phyloP scores from a whole-genome alignment of 1,284 basidiomycete genomes.

The Trametes sp. region DNA sequence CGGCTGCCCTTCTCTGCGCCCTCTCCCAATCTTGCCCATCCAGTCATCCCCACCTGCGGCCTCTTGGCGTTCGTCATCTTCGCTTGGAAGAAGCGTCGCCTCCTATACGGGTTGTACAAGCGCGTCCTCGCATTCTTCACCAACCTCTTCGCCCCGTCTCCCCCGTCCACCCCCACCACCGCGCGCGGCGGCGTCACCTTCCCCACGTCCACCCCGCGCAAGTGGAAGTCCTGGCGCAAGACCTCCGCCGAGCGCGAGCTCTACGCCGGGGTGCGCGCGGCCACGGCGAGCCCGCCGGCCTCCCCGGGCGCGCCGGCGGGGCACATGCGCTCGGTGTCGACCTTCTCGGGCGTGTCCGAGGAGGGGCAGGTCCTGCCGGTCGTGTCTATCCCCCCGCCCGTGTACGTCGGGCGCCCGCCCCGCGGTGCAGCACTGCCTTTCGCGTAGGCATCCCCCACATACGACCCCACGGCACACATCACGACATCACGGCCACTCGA shows the following conservation, averaged over 20 bases:
- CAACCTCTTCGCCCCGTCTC: not conserved
- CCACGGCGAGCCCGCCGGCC: not conserved
- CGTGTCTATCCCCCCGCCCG: not conserved
- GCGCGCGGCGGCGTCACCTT: not conserved
- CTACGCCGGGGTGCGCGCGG: not conserved
- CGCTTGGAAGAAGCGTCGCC: too few relatives aligned
- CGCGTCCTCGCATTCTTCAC: not conserved
- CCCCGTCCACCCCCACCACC: not conserved
- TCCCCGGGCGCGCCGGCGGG: not conserved
- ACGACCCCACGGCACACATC: too few relatives aligned
- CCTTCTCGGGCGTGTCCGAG: not conserved
- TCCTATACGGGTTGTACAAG: not conserved
- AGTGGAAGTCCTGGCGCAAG: not conserved
- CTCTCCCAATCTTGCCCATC: not conserved
- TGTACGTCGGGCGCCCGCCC: not conserved
- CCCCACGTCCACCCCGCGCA: conserved; percentile 1
- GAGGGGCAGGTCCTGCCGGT: not conserved
- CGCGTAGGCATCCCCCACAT: too few relatives aligned
- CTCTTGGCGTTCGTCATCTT: not conserved
- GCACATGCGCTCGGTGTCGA: conserved; percentile 2
- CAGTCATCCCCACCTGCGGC: not conserved
- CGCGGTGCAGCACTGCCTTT: not conserved
- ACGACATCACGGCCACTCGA: not conserved
- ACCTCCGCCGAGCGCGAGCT: not conserved
- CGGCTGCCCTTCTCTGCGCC: not conserved